Percentiles rank a stretch among this genome's conserved stretches.
Conservation (phyloP, 441 rosid genomes). For the Bruguiera hainesii region DNA sequence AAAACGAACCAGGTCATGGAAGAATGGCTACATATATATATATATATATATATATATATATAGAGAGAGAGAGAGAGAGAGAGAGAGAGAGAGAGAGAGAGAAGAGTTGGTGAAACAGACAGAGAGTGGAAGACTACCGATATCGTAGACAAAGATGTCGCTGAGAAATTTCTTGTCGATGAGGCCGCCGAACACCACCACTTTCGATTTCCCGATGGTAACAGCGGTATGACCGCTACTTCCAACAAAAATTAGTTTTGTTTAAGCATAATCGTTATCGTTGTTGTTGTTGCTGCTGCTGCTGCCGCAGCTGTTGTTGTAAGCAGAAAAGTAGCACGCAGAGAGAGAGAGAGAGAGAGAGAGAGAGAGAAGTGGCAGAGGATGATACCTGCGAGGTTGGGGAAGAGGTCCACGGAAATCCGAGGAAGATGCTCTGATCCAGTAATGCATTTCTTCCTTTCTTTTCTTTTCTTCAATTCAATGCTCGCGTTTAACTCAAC, state of each 20-base stretch:
- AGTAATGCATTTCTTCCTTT: constrained; percentile 57
- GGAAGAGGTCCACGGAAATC: constrained; percentile 79
- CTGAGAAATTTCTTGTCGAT: constrained; percentile 73
- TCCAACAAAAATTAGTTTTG: neutral
- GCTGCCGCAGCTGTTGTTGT: too few species aligned
- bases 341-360: neutral
- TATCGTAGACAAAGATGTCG: constrained; percentile 72
- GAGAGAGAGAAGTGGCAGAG: neutral
- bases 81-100: neutral
- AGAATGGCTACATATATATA: neutral
- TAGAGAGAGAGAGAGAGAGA: too few species aligned
- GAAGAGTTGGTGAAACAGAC: too few species aligned
- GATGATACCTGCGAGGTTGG: constrained; percentile 74
- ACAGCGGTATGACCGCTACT: constrained; percentile 90
- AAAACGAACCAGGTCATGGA: neutral
- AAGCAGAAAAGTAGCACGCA: neutral
- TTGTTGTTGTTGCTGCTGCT: too few species aligned
- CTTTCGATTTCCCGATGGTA: constrained; percentile 73
- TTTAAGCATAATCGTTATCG: neutral
- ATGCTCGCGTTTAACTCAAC: too few species aligned
- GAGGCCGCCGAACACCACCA: constrained; percentile 86
- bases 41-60: too few species aligned
- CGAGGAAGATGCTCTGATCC: constrained; percentile 83
- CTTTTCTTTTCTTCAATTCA: too few species aligned
- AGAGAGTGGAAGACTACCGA: constrained; percentile 39